Percentiles rank a stretch among this genome's conserved stretches.
Evolutionary conservation across 352 stramenopile species (phyloP).

Genomic region (Globisporangium camurandrum): DNA sequence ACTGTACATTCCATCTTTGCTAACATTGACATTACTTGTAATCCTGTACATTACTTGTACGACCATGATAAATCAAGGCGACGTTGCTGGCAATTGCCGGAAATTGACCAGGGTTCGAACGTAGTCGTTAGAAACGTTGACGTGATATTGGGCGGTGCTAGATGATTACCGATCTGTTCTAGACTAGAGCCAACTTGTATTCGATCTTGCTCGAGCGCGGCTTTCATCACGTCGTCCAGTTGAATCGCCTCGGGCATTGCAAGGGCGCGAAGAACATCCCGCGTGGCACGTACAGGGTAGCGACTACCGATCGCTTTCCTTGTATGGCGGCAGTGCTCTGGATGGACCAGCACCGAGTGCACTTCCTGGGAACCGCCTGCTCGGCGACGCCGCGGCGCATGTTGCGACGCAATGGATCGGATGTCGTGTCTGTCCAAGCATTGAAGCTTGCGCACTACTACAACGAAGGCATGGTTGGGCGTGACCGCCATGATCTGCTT

Average conservation of each 20-base stretch:
- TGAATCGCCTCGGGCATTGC: slow-evolving; percentile 10
- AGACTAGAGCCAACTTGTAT: too few relatives aligned
- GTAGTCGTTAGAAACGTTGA: slow-evolving; percentile 3
- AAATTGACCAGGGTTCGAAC: background rate
- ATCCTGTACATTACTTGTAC: too few relatives aligned
- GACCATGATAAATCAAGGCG: too few relatives aligned
- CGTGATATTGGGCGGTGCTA: background rate
- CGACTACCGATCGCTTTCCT: background rate
- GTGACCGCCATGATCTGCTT: background rate
- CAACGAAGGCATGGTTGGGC: too few relatives aligned
- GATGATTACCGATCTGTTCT: slow-evolving; percentile 1
- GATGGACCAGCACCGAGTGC: too few relatives aligned
- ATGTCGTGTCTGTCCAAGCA: background rate
- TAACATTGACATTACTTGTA: too few relatives aligned
- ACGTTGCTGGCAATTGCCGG: too few relatives aligned
- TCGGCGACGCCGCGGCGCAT: background rate
- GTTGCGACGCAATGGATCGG: background rate
- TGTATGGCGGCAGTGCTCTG: background rate
- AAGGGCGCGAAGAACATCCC: slow-evolving; percentile 6
- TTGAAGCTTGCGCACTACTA: background rate
- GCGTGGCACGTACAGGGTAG: background rate
- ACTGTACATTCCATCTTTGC: too few relatives aligned
- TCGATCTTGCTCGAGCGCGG: slow-evolving; percentile 9
- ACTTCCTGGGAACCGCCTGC: too few relatives aligned
- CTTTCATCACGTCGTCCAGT: slow-evolving; percentile 11